A percentile compares a stretch with the other conserved stretches of the same genome.
These are phyloP conservation scores for Nitzschia sp. DNA, from an alignment of 108 stramenopile genomes.

Conservation along the genomic window DNA sequence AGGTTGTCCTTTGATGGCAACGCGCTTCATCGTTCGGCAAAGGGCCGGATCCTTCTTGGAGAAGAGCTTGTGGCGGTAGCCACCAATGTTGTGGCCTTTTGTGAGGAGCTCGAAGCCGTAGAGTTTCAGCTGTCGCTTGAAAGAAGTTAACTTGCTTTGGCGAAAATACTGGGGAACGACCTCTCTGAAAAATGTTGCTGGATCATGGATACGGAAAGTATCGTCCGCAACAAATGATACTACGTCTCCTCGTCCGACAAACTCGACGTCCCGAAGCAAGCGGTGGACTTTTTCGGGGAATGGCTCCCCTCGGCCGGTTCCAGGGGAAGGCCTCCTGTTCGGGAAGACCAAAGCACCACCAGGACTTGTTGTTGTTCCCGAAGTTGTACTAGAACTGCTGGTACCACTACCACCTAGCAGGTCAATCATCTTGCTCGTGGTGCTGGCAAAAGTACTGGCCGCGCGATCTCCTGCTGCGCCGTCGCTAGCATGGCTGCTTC, in stretches of 20 bases:
- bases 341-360: too few relatives aligned
- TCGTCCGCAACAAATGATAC: neutral
- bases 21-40: neutral
- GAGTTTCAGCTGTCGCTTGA: conserved; percentile 42
- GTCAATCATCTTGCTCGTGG: too few relatives aligned
- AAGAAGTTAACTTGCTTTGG: conserved; percentile 25
- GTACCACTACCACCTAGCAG: too few relatives aligned
- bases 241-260: neutral
- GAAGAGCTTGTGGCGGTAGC: conserved; percentile 13
- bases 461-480: too few relatives aligned
- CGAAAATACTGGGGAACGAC: conserved; percentile 8
- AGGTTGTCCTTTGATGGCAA: conserved; percentile 3
- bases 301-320: neutral
- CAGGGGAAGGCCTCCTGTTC: too few relatives aligned
- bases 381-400: too few relatives aligned
- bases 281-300: conserved; percentile 4
- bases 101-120: conserved; percentile 44
- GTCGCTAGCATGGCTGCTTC: too few relatives aligned
- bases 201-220: conserved; percentile 10
- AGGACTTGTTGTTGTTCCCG: too few relatives aligned
- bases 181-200: neutral
- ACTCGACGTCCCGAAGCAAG: neutral
- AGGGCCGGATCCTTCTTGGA: neutral
- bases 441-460: too few relatives aligned
- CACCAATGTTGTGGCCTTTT: conserved; percentile 26